Base-by-base conservation (phyloP, 1,139 yeast species). In the Spathaspora jeffriesii region DNA sequence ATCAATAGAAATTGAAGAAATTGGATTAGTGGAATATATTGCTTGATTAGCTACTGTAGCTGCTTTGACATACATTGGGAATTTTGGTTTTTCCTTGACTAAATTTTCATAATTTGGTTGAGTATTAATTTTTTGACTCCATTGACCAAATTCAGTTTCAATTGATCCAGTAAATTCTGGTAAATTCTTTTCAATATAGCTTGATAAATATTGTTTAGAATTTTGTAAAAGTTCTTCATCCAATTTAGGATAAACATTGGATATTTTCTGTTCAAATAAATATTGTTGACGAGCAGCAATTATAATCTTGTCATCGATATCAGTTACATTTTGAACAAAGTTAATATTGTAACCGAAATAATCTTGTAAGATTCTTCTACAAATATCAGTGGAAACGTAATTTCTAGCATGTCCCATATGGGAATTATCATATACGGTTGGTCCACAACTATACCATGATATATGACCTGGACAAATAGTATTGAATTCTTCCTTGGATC, bases 401-500 rank as follows among this genome's bases (percentile, higher is more conserved):
- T 93, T 93, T 67, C 99, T 78, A 18, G 99, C 99, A 68, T 95
- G 99, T n/a, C 99, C 99, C 97, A 93, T 90, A 63, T 93, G 99
- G 45, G 95, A 83, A 40, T 95, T 85, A 66, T 93, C 97, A 62
- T 93, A 93, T n/a, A 93, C 98, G 0, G 99, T 93, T 11, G 99
- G 99, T 5, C 99, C 99, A 77, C 99, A 93, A 48, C 92, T 88
- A 70, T 93, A 93, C 99, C 99, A 93, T 3, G 92, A 80, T 45
- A 93, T 85, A 50, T 80, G 82, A 51, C 82, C 80, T 1, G 76
- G 74, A 43, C 74, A 70, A 49, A 75, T 67, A 3, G 98, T 93
- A 18, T 82, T 65, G 58, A 93, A 92, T 46, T 77, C 88, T 36
- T 82, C 88, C 63, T 93, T 93, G 36, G 82, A 67, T 55, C 96